Percentiles rank a stretch among this genome's conserved stretches.
Conservation (phyloP, 768 basidiomycete genomes). For the Termitomyces sp. region DNA sequence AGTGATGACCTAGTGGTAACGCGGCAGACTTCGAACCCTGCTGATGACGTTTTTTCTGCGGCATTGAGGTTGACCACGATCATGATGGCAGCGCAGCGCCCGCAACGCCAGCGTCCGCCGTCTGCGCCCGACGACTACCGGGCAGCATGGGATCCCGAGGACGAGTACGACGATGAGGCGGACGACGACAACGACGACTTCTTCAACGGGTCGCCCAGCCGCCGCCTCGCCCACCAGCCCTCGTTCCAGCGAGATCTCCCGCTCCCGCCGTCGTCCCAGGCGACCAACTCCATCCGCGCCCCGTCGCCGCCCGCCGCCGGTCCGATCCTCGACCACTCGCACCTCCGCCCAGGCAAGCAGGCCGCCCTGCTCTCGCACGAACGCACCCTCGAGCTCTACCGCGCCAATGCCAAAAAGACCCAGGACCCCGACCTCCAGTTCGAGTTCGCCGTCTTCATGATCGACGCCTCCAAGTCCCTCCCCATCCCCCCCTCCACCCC, state of each 20-base stretch:
- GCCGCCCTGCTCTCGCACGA: slow-evolving; percentile 93
- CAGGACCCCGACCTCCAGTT: slow-evolving; percentile 97
- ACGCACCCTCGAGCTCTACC: slow-evolving; percentile 94
- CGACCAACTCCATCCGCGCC: slow-evolving; percentile 54
- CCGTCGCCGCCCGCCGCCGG: slow-evolving; percentile 62
- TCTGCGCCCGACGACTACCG: background rate
- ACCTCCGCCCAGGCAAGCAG: slow-evolving; percentile 88
- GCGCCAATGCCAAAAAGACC: slow-evolving; percentile 96
- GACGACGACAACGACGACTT: slow-evolving; percentile 19
- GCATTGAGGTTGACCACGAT: background rate
- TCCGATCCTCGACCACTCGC: slow-evolving; percentile 84
- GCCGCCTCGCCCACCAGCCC: slow-evolving; percentile 4
- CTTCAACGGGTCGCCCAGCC: slow-evolving; percentile 15
- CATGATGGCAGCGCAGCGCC: slow-evolving; percentile 14
- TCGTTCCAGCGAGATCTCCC: slow-evolving; percentile 8
- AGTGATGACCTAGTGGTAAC: slow-evolving; percentile 71
- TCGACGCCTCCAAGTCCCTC: slow-evolving; percentile 91
- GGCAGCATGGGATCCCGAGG: slow-evolving; percentile 12
- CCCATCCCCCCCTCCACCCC: slow-evolving; percentile 67
- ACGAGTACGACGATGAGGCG: slow-evolving; percentile 12
- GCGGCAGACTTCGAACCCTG: slow-evolving; percentile 50
- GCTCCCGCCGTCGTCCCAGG: slow-evolving; percentile 32
- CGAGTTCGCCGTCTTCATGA: slow-evolving; percentile 98
- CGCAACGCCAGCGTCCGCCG: slow-evolving; percentile 8
- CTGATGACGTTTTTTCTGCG: background rate